These are phyloP conservation scores for Candida labiduridarum DNA, from an alignment of 1,139 yeast genomes.

Conservation along the genomic window DNA sequence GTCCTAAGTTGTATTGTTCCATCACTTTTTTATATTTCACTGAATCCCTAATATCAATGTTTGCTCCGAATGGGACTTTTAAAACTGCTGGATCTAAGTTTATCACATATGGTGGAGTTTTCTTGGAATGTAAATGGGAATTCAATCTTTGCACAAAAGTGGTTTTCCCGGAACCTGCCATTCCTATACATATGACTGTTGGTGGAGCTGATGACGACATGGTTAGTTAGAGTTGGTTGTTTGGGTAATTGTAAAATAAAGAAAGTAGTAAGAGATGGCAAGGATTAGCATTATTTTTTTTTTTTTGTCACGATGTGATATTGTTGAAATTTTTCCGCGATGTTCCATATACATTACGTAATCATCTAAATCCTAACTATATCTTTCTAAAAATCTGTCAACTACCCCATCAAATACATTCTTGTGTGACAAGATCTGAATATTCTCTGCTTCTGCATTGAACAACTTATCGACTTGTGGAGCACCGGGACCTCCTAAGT, in stretches of 20 bases:
- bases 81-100: constrained; percentile 96
- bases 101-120: constrained; percentile 82
- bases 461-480: constrained; percentile 65
- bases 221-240: constrained; percentile 4
- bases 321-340: neutral
- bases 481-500: constrained; percentile 56
- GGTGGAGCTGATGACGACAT: constrained; percentile 51
- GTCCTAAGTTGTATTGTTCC: constrained; percentile 91
- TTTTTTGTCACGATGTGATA: neutral
- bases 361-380: constrained; percentile 6
- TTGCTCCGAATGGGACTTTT: constrained; percentile 89
- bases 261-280: constrained; percentile 1
- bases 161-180: constrained; percentile 99
- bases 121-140: constrained; percentile 76
- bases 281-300: neutral
- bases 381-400: constrained; percentile 52
- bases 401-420: constrained; percentile 64
- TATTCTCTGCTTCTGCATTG: constrained; percentile 72
- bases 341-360: constrained; percentile 4
- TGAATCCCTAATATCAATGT: constrained; percentile 95
- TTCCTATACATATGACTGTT: constrained; percentile 84
- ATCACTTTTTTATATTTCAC: constrained; percentile 94
- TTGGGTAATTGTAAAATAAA: neutral
- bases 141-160: constrained; percentile 95
- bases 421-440: constrained; percentile 63